phyloP scores from a whole-genome alignment of 345 rosid species.

The Acer negundo region DNA sequence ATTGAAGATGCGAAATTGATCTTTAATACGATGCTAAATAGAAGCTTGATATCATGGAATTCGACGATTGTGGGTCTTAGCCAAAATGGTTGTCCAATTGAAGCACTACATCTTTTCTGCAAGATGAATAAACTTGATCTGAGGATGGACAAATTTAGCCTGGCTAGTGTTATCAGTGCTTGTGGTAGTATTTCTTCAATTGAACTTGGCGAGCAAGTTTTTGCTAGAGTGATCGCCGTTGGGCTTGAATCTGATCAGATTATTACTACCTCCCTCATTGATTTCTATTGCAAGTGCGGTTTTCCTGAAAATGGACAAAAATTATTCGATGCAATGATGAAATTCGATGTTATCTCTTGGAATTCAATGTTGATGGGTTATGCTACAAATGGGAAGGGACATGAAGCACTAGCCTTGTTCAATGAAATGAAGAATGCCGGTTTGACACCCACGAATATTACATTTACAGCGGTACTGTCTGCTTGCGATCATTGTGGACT shows the following conservation, averaged over 20 bases:
- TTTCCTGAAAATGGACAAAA: slow-evolving; percentile 51
- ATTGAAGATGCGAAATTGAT: slow-evolving; percentile 66
- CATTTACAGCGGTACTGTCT: slow-evolving; percentile 65
- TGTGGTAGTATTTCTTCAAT: slow-evolving; percentile 66
- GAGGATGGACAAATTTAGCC: slow-evolving; percentile 64
- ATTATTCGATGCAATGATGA: slow-evolving; percentile 55
- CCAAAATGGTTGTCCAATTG: slow-evolving; percentile 71
- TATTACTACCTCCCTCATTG: slow-evolving; percentile 73
- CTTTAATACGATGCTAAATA: slow-evolving; percentile 52
- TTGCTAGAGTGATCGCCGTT: slow-evolving; percentile 51
- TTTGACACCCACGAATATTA: slow-evolving; percentile 49
- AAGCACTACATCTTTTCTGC: slow-evolving; percentile 63
- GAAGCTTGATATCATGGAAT: slow-evolving; percentile 87
- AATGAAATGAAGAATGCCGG: slow-evolving; percentile 65
- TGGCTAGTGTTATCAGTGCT: slow-evolving; percentile 68
- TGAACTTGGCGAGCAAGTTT: slow-evolving; percentile 79
- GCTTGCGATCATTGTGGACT: slow-evolving; percentile 89
- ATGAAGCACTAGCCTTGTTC: slow-evolving; percentile 61
- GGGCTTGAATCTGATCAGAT: slow-evolving; percentile 73
- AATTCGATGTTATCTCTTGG: slow-evolving; percentile 72
- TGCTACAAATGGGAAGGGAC: slow-evolving; percentile 79
- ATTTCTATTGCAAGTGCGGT: slow-evolving; percentile 79
- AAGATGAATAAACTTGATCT: slow-evolving; percentile 61
- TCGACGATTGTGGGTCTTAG: slow-evolving; percentile 74
- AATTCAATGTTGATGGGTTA: slow-evolving; percentile 87